phyloP scores from a whole-genome alignment of 441 rosid species.

The Metrosideros polymorpha region DNA sequence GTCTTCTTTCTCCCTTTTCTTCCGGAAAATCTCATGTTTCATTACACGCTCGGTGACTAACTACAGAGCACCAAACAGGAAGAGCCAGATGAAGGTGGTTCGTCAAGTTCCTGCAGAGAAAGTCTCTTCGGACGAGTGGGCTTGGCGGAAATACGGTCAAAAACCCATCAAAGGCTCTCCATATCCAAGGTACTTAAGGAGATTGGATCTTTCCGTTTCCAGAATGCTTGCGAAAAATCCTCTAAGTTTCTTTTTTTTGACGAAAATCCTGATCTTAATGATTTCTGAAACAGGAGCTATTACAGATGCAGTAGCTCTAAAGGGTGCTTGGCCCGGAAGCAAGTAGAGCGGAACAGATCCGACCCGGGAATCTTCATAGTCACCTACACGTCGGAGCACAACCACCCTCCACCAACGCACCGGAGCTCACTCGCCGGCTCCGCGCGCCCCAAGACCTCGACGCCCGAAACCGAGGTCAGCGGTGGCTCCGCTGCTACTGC shows the following conservation, averaged over 20 bases:
- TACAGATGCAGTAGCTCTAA: neutral
- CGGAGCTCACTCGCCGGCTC: neutral
- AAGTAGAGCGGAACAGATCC: conserved; percentile 1
- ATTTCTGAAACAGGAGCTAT: neutral
- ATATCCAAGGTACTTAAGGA: neutral
- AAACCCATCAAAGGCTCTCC: neutral
- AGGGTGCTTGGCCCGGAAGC: conserved; percentile 1
- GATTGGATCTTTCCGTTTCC: neutral
- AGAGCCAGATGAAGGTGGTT: neutral
- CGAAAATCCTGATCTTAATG: neutral
- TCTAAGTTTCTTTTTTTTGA: neutral
- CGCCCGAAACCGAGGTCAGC: neutral
- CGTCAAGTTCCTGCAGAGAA: neutral
- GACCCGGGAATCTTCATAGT: neutral
- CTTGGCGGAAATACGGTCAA: conserved; percentile 1
- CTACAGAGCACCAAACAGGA: neutral
- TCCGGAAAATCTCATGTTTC: neutral
- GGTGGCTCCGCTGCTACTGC: neutral
- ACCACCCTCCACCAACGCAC: neutral
- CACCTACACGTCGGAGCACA: conserved; percentile 1
- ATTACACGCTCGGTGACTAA: neutral
- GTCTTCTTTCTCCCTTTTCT: neutral
- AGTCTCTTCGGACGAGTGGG: conserved; percentile 2
- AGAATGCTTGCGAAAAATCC: neutral
- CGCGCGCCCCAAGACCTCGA: neutral